Evolutionary conservation across 805 yeast species (phyloP).

Genomic region (Wickerhamiella cacticola): DNA sequence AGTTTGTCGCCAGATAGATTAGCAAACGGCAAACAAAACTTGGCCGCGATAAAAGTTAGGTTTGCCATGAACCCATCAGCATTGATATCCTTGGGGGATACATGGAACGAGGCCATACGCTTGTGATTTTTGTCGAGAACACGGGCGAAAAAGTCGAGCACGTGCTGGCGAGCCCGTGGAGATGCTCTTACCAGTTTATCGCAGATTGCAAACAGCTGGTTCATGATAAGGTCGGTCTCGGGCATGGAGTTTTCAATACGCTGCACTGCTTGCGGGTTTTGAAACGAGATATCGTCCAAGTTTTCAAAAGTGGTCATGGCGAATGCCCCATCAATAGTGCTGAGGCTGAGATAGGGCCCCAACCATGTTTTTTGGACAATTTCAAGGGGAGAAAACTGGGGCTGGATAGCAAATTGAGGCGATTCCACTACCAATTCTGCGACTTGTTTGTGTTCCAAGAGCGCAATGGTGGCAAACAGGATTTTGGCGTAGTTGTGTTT

Average conservation of each 20-base stretch:
- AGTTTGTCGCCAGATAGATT: conserved; percentile 54
- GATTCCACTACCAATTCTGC: conserved; percentile 49
- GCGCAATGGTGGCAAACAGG: conserved; percentile 41
- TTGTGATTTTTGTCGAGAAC: conserved; percentile 74
- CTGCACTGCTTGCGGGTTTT: conserved; percentile 13
- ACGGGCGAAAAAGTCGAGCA: conserved; percentile 58
- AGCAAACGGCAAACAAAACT: conserved; percentile 73
- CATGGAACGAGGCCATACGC: conserved; percentile 61
- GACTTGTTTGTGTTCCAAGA: conserved; percentile 48
- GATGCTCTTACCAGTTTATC: conserved; percentile 70
- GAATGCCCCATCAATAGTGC: conserved; percentile 52
- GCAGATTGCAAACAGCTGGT: conserved; percentile 51
- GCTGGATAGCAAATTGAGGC: conserved; percentile 40
- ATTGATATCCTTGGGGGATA: conserved; percentile 52
- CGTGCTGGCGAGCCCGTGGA: conserved; percentile 45
- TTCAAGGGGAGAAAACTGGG: conserved; percentile 36
- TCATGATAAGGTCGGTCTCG: conserved; percentile 16
- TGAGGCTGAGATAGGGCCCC: conserved; percentile 65
- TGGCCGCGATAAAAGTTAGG: conserved; percentile 51
- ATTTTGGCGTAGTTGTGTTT: conserved; percentile 35
- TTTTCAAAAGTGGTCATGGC: conserved; percentile 38
- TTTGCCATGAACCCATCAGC: conserved; percentile 77
- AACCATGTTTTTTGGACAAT: conserved; percentile 53
- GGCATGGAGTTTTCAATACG: conserved; percentile 20
- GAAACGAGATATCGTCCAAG: conserved; percentile 16